These are phyloP conservation scores for Pythium volutum DNA, from an alignment of 352 stramenopile genomes.

Conservation along the genomic window DNA sequence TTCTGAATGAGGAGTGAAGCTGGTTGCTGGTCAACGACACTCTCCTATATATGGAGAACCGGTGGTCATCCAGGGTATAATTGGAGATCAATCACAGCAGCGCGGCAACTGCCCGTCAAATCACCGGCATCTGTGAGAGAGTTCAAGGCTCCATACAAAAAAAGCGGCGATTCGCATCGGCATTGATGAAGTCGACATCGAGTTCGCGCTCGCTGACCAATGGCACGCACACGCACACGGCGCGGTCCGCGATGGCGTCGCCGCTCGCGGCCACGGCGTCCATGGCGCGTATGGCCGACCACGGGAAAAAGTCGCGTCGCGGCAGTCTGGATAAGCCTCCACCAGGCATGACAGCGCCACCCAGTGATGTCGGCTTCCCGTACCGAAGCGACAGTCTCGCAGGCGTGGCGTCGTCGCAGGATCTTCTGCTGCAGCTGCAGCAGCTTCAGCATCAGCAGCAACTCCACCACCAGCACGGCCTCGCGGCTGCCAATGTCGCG, in stretches of 20 bases:
- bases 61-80: no score
- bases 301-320: slow-evolving; percentile 20
- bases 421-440: slow-evolving; percentile 51
- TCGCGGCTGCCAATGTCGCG: slow-evolving; percentile 3
- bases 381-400: background rate
- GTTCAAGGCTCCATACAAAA: background rate
- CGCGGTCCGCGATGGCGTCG: slow-evolving; percentile 15
- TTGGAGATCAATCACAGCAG: no score
- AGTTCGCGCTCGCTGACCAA: slow-evolving; percentile 28
- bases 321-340: slow-evolving; percentile 1
- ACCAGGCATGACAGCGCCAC: slow-evolving; percentile 5
- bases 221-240: slow-evolving; percentile 4
- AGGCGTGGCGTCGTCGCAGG: slow-evolving; percentile 18
- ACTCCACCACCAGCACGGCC: slow-evolving; percentile 32
- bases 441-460: slow-evolving; percentile 45
- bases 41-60: no score
- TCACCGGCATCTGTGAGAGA: background rate
- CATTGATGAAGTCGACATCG: slow-evolving; percentile 33
- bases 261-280: slow-evolving; percentile 20
- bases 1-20: no score
- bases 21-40: no score
- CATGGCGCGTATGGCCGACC: slow-evolving; percentile 8
- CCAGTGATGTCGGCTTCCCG: background rate
- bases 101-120: background rate
- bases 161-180: background rate